Percentiles rank a stretch among this genome's conserved stretches.
phyloP scores from a whole-genome alignment of 768 basidiomycete genomes.

The Xanthoconium stramineum region DNA sequence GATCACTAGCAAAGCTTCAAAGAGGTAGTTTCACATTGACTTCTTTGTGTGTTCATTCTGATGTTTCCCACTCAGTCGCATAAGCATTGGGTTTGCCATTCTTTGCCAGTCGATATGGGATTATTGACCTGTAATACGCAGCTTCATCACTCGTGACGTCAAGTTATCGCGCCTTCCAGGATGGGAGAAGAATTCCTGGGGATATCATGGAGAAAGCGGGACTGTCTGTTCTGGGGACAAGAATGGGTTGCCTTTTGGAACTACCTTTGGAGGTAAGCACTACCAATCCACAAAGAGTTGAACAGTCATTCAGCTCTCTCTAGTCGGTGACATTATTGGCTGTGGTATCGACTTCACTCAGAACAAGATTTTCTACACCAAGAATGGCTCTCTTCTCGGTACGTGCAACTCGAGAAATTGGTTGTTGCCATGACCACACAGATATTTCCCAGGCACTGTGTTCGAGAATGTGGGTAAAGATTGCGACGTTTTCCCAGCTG shows the following conservation, averaged over 20 bases:
- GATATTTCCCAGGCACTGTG: slow-evolving; percentile 48
- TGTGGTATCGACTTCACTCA: slow-evolving; percentile 90
- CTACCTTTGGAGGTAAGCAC: slow-evolving; percentile 73
- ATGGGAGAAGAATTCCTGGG: slow-evolving; percentile 85
- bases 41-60: slow-evolving; percentile 11
- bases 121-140: slow-evolving; percentile 29
- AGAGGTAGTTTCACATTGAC: slow-evolving; percentile 53
- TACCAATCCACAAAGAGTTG: not conserved
- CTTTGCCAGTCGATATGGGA: not conserved
- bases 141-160: slow-evolving; percentile 65
- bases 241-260: slow-evolving; percentile 70
- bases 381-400: slow-evolving; percentile 78
- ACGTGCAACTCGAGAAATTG: not conserved
- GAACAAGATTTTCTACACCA: slow-evolving; percentile 83
- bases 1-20: slow-evolving; percentile 72
- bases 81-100: slow-evolving; percentile 70
- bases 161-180: slow-evolving; percentile 77
- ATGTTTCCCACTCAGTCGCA: slow-evolving; percentile 47
- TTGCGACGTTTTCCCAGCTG: slow-evolving; percentile 75
- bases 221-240: slow-evolving; percentile 71
- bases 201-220: slow-evolving; percentile 91
- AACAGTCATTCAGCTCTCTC: slow-evolving; percentile 1
- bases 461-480: slow-evolving; percentile 71
- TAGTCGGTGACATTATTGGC: slow-evolving; percentile 86
- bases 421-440: slow-evolving; percentile 11